These are phyloP conservation scores for Moesziomyces sp. DNA, from an alignment of 1,284 basidiomycete species.

Conservation along the genomic window DNA sequence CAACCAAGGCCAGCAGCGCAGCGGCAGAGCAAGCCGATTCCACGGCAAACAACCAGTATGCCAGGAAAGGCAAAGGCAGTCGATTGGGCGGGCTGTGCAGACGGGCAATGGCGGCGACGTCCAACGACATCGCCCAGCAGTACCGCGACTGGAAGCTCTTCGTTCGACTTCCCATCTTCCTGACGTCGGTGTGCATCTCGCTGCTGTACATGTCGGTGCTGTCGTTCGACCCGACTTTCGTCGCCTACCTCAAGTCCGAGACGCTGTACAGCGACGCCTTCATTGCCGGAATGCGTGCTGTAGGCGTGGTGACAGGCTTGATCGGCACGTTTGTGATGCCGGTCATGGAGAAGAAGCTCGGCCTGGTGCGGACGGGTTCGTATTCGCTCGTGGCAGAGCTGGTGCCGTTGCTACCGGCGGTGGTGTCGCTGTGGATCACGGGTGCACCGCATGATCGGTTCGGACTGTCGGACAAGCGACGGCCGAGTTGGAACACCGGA, in stretches of 20 bases:
- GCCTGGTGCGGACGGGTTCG: constrained; percentile 71
- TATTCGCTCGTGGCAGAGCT: constrained; percentile 59
- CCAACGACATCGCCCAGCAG: constrained; percentile 35
- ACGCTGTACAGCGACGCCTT: constrained; percentile 70
- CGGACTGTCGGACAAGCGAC: constrained; percentile 30
- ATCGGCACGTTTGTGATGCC: constrained; percentile 71
- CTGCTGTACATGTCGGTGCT: constrained; percentile 72
- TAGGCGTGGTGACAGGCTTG: constrained; percentile 71
- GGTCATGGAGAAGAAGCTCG: constrained; percentile 69
- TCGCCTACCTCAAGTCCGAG: constrained; percentile 61
- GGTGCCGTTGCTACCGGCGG: constrained; percentile 38
- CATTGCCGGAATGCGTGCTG: constrained; percentile 73
- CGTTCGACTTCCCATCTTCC: constrained; percentile 69
- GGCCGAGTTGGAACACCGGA: constrained; percentile 51
- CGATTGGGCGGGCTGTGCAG: neutral
- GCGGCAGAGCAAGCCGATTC: neutral
- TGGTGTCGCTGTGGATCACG: constrained; percentile 49
- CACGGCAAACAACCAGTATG: neutral
- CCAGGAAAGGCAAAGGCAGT: neutral
- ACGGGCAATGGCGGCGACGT: neutral
- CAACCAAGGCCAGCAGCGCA: constrained; percentile 8
- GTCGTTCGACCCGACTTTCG: constrained; percentile 63
- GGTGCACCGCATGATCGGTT: constrained; percentile 28
- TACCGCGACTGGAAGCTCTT: constrained; percentile 71
- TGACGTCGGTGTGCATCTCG: constrained; percentile 71